Evolutionary conservation across 192 early-diverging fungal species (phyloP), one percentile per base, ranked within the genome.

Genomic region (Kappamyces sp.): DNA sequence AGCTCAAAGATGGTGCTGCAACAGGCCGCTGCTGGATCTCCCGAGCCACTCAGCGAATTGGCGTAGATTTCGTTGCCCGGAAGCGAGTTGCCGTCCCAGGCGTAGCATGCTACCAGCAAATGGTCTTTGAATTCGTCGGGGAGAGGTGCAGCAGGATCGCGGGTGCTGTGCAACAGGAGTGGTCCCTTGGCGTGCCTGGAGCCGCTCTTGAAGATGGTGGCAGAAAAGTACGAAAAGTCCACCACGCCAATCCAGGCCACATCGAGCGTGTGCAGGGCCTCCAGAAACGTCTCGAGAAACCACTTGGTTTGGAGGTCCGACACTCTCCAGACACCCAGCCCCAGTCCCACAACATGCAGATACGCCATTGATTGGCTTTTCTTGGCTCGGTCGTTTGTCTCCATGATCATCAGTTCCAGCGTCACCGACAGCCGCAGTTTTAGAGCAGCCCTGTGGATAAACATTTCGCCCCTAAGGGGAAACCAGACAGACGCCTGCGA

Each of bases 21-120:
- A 38, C 63, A 61, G 12, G 49, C 74, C 2, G 68, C 69, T 0
- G 74, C 74, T 1, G 67, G 67, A 60, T 75, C 74, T 5, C 71
- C 72, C 13, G 57, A 61, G 8, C 43, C 72, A 54, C 50, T 33
- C 62, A 70, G 36, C 1, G 42, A 48, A 3, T 68, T 66, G 1
- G 47, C 13, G 59, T 55, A 75, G 59, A 64, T 74, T 39, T 75
- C 74, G 42, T 74, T 75, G 1, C 74, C 74, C 1, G 61, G 60
- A 35, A 63, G 70, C 4, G 52, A 31, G 46, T 75, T 75, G 7
- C 50, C 51, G 52, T 74, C 73, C 73, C 73, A 74, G 36, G 73
- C 73, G 58, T 61, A 74, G 5, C 47, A 38, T 34, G 62, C 62
- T 5, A 74, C 70, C 9, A 74, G 49, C 50, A 74, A 46, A 61